Evolutionary conservation across 78 protist genomes (phyloP).

Genomic region (Dictyostelium firmibasis): DNA sequence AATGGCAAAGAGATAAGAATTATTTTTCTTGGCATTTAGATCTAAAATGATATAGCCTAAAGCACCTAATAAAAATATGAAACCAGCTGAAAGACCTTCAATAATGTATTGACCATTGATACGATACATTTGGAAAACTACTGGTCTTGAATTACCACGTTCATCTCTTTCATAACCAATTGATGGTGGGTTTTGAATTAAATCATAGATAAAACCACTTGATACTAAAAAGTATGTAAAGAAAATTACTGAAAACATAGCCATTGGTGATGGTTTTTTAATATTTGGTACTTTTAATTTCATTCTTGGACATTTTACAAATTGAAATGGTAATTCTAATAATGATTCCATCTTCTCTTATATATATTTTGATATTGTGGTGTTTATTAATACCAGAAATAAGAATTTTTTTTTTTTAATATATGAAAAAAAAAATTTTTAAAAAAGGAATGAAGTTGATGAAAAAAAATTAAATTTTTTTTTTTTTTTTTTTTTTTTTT

Average conservation of each 20-base stretch:
- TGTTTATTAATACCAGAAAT: too few relatives aligned
- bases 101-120: conserved; percentile 89
- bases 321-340: conserved; percentile 66
- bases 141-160: conserved; percentile 53
- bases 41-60: conserved; percentile 84
- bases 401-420: background rate
- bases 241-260: conserved; percentile 53
- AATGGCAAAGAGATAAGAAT: conserved; percentile 46
- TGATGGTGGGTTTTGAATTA: conserved; percentile 87
- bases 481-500: background rate
- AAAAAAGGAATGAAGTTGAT: background rate
- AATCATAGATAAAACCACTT: conserved; percentile 88
- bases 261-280: conserved; percentile 77
- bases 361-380: background rate
- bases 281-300: conserved; percentile 53
- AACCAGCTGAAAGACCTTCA: conserved; percentile 89
- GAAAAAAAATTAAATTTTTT: background rate
- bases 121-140: conserved; percentile 82
- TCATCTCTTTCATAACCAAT: conserved; percentile 82
- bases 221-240: conserved; percentile 78
- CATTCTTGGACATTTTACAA: conserved; percentile 77
- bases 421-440: background rate
- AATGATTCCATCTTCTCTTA: conserved; percentile 44
- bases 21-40: conserved; percentile 41
- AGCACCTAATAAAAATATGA: conserved; percentile 82